Conservation (phyloP, 768 basidiomycete genomes). For the Amanita brunnescens region DNA sequence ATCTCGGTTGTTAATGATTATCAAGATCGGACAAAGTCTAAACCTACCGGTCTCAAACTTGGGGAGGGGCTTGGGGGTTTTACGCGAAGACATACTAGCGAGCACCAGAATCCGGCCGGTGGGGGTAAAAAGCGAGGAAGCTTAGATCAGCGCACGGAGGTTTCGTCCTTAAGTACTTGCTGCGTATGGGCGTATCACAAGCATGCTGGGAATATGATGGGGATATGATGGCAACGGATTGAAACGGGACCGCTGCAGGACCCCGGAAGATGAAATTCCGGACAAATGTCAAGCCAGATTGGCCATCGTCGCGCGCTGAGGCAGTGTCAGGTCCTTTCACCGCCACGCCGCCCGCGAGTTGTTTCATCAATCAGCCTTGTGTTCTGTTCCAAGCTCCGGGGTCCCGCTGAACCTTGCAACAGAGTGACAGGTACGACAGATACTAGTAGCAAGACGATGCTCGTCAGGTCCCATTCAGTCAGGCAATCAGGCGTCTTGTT, state of each 20-base stretch:
- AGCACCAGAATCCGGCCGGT: conserved; percentile 1
- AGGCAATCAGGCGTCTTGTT: not conserved
- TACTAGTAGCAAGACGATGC: too few species aligned
- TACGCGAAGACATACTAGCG: conserved; percentile 4
- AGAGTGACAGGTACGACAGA: too few species aligned
- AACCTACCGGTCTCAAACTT: conserved; percentile 8
- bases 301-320: too few species aligned
- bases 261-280: too few species aligned
- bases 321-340: too few species aligned
- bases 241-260: not conserved
- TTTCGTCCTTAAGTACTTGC: not conserved
- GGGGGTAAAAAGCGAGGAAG: not conserved
- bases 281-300: too few species aligned
- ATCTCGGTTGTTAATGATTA: conserved; percentile 19
- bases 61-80: conserved; percentile 2
- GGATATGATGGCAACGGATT: not conserved
- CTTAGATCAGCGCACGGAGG: not conserved
- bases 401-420: too few species aligned
- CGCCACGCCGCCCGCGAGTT: too few species aligned
- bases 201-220: not conserved
- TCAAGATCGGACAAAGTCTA: conserved; percentile 11
- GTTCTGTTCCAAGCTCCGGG: too few species aligned
- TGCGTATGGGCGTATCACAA: not conserved
- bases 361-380: too few species aligned
- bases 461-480: too few species aligned